Evolutionary conservation across 2,329 filamentous ascomycete genomes (phyloP).

Genomic region (Xylariaceae sp.): DNA sequence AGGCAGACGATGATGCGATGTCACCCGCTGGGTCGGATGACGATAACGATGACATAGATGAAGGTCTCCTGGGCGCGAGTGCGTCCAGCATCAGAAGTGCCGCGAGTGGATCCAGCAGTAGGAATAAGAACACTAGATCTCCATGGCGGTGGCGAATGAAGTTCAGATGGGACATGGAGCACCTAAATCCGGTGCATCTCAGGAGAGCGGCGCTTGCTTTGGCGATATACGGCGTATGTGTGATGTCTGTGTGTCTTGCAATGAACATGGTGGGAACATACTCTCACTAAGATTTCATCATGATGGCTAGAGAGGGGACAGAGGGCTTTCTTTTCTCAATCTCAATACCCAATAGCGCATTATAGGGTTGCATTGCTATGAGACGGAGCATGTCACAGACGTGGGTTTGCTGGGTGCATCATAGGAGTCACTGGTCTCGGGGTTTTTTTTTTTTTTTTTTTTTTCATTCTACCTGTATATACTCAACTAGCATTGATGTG

Average conservation of each 20-base stretch:
- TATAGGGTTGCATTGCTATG: too few species aligned
- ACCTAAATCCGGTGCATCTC: slow-evolving; percentile 61
- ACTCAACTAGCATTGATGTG: too few species aligned
- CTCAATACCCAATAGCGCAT: too few species aligned
- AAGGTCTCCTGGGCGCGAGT: slow-evolving; percentile 40
- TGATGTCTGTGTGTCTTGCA: slow-evolving; percentile 84
- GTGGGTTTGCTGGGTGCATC: too few species aligned
- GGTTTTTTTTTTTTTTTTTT: too few species aligned
- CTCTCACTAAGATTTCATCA: background rate
- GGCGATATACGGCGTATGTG: slow-evolving; percentile 75
- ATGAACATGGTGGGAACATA: slow-evolving; percentile 77
- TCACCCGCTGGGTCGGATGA: slow-evolving; percentile 40
- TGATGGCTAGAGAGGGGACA: too few species aligned
- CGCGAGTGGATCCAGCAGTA: slow-evolving; percentile 30
- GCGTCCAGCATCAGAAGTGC: slow-evolving; percentile 41
- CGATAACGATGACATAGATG: slow-evolving; percentile 32
- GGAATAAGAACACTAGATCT: slow-evolving; percentile 31
- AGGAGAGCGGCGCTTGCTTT: slow-evolving; percentile 71
- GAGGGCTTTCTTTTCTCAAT: slow-evolving; percentile 1
- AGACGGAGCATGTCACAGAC: too few species aligned
- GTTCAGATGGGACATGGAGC: slow-evolving; percentile 57
- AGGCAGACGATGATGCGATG: slow-evolving; percentile 84
- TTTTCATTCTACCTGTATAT: too few species aligned
- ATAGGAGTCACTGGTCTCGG: too few species aligned
- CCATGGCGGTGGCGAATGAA: slow-evolving; percentile 50